Evolutionary conservation across 2,329 filamentous ascomycete genomes (phyloP), one percentile per base, ranked within the genome.

Genomic region (Colletotrichum sp.): DNA sequence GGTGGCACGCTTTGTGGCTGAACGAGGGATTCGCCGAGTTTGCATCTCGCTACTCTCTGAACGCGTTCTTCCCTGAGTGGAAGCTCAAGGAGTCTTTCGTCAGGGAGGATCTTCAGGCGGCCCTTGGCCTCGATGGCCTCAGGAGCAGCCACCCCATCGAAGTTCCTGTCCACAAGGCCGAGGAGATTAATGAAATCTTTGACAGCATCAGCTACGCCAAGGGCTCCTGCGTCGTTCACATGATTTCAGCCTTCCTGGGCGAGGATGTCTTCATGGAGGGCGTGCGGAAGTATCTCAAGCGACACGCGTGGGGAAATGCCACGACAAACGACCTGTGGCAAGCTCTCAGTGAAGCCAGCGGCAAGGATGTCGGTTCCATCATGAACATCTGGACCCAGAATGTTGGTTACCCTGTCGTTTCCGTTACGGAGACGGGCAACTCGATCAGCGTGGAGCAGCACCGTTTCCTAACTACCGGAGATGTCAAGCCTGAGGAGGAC

Each of bases 311-410:
- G 83, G 94, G 95, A 63, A 99, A 99, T 88, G 98, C 96, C 2
- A 91, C 95, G 83, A 99, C 96, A 2, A 92, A 93, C 69, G 96
- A 99, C 81, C 90, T 99, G 28, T 99, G 96, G 96, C 92, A 94
- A 74, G 94, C 96, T 36, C 90, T 99, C 57, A 94, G 93, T 77
- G 93, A 96, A 78, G 96, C 95, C 21, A 98, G 96, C 82, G 96
- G 96, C 77, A 98, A 98, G 87, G 94, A 96, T 68, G 94, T 99
- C 18, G 93, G 95, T 81, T 91, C 95, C 77, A 94, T 98, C 72
- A 98, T 98, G 93, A 94, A 96, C 71, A 95, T 96, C 79, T 99
- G 96, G 96, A 99, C 96, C 68, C 98, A 98, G 90, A 94, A 98
- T 81, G 94, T 99, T 72, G 96, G 96, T 69, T 98, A 94, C 86